A percentile compares a stretch with the other conserved stretches of the same genome.
These are phyloP conservation scores for Diversispora eburnea DNA, from an alignment of 192 early-diverging fungal species.

Conservation along the genomic window DNA sequence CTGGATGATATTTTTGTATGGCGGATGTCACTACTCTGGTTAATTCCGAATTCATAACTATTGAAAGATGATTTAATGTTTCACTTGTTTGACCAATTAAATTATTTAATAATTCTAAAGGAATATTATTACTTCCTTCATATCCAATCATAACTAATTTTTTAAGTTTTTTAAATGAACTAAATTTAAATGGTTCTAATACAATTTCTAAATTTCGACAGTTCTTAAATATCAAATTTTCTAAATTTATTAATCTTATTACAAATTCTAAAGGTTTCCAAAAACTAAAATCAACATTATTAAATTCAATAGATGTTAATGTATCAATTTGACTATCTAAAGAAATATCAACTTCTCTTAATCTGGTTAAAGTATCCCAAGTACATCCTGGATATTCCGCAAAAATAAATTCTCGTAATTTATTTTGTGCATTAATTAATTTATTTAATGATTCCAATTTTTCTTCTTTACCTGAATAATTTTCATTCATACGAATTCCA, in stretches of 20 bases:
- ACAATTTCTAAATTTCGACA: slow-evolving; percentile 10
- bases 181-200: background rate
- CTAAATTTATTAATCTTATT: background rate
- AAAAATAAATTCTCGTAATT: slow-evolving; percentile 4
- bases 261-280: slow-evolving; percentile 6
- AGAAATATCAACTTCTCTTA: slow-evolving; percentile 4
- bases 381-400: slow-evolving; percentile 12
- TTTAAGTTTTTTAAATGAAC: slow-evolving; percentile 9
- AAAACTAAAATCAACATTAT: slow-evolving; percentile 10
- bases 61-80: slow-evolving; percentile 8
- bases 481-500: slow-evolving; percentile 1
- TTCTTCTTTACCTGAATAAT: background rate
- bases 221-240: background rate
- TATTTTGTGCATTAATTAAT: slow-evolving; percentile 12
- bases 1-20: slow-evolving; percentile 2
- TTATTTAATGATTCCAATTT: background rate
- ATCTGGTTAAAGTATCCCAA: slow-evolving; percentile 4
- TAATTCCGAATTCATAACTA: background rate
- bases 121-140: background rate
- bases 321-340: slow-evolving; percentile 6
- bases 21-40: background rate
- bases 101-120: background rate
- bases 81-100: background rate
- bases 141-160: slow-evolving; percentile 12
- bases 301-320: background rate